Percentiles rank a stretch among this genome's conserved stretches.
phyloP scores from a whole-genome alignment of 2,329 filamentous ascomycete species.

The Dendryphion nanum region DNA sequence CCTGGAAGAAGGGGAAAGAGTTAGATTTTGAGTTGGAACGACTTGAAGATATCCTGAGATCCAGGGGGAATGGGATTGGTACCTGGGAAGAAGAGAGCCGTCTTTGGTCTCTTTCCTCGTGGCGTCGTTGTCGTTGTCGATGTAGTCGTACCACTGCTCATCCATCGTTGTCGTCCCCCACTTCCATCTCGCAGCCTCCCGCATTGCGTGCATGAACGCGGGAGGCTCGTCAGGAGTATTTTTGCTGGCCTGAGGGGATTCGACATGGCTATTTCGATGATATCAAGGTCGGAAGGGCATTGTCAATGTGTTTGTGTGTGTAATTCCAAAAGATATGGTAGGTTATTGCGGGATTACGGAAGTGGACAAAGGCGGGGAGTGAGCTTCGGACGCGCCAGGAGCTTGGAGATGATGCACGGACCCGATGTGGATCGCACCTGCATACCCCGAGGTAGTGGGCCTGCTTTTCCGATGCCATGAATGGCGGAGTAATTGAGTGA shows the following conservation, averaged over 20 bases:
- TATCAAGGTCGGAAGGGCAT: no score
- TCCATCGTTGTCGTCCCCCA: constrained; percentile 20
- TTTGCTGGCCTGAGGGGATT: constrained; percentile 9
- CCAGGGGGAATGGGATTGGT: constrained; percentile 5
- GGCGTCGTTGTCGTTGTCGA: constrained; percentile 6
- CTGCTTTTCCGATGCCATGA: no score
- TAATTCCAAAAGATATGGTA: no score
- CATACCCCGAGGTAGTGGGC: no score
- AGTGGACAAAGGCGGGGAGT: background rate
- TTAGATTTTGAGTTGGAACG: no score
- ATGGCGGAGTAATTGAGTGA: no score
- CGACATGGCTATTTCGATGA: no score
- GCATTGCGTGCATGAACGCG: constrained; percentile 19
- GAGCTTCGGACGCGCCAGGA: no score
- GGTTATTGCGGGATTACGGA: background rate
- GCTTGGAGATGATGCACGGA: no score
- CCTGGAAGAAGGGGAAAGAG: constrained; percentile 48
- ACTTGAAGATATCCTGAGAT: no score
- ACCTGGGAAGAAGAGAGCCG: constrained; percentile 42
- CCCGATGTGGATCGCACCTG: no score
- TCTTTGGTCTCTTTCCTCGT: constrained; percentile 31
- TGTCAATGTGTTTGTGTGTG: no score
- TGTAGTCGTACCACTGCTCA: constrained; percentile 22
- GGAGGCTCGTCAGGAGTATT: constrained; percentile 11
- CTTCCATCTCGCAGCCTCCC: constrained; percentile 6